Evolutionary conservation across 495 filamentous ascomycete species (phyloP).

Genomic region (Penicillium soppii): DNA sequence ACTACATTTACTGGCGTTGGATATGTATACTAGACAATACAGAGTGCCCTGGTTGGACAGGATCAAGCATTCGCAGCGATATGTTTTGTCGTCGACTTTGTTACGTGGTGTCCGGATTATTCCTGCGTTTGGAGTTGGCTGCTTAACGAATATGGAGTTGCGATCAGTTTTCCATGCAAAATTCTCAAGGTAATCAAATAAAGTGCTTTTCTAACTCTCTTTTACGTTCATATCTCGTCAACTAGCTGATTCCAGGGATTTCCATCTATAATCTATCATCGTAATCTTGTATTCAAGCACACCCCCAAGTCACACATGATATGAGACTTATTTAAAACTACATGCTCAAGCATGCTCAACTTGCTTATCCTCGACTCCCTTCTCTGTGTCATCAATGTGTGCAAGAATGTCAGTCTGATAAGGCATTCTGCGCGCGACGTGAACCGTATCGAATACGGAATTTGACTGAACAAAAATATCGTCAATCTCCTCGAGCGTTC

Average conservation of each 20-base stretch:
- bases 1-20: conserved; percentile 34
- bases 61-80: conserved; percentile 18
- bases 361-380: conserved; percentile 3
- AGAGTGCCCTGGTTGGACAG: conserved; percentile 20
- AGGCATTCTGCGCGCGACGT: conserved; percentile 17
- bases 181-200: background rate
- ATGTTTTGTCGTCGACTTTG: conserved; percentile 29
- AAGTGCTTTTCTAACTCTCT: background rate
- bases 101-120: conserved; percentile 32
- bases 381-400: conserved; percentile 13
- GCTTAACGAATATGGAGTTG: conserved; percentile 30
- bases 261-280: background rate
- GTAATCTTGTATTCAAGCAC: background rate
- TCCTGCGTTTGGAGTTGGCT: conserved; percentile 38
- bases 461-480: conserved; percentile 57
- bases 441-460: conserved; percentile 21
- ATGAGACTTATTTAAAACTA: background rate
- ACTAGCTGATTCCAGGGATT: background rate
- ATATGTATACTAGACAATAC: conserved; percentile 33
- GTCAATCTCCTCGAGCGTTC: conserved; percentile 65
- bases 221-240: background rate
- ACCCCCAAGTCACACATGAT: background rate
- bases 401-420: conserved; percentile 20
- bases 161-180: conserved; percentile 21
- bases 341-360: conserved; percentile 8